phyloP scores from a whole-genome alignment of 768 basidiomycete species.

The Psilocybe cubensis region DNA sequence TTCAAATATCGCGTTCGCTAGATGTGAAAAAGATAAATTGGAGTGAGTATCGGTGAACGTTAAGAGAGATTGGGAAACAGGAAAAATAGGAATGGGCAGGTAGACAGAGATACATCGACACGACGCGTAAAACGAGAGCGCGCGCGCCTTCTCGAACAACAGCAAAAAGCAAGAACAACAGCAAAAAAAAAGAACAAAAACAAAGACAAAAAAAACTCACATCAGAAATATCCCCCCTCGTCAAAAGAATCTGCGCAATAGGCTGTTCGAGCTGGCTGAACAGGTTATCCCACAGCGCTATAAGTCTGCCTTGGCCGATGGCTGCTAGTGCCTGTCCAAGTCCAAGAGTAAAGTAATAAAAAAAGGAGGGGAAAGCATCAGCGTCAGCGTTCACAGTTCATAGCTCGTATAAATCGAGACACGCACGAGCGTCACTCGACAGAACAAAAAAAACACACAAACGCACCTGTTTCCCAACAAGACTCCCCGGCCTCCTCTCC shows the following conservation, averaged over 20 bases:
- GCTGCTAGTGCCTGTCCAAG: slow-evolving; percentile 83
- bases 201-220: too few species aligned
- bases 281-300: slow-evolving; percentile 96
- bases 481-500: slow-evolving; percentile 74
- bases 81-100: not conserved
- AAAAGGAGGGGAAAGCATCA: not conserved
- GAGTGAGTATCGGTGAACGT: too few species aligned
- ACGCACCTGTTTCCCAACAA: slow-evolving; percentile 90
- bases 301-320: slow-evolving; percentile 94
- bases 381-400: too few species aligned
- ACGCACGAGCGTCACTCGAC: too few species aligned
- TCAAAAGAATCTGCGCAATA: slow-evolving; percentile 93
- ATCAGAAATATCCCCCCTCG: slow-evolving; percentile 96
- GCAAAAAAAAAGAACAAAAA: too few species aligned
- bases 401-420: too few species aligned
- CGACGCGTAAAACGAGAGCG: slow-evolving; percentile 17
- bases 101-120: not conserved
- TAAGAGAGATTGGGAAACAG: too few species aligned
- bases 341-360: not conserved
- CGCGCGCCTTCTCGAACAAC: too few species aligned
- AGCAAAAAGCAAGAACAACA: too few species aligned
- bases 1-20: slow-evolving; percentile 92
- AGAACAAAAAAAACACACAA: not conserved
- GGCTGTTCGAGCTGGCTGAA: slow-evolving; percentile 94
- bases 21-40: slow-evolving; percentile 30